Conservation (phyloP, 352 stramenopile species). For the Phytophthora vignae region DNA sequence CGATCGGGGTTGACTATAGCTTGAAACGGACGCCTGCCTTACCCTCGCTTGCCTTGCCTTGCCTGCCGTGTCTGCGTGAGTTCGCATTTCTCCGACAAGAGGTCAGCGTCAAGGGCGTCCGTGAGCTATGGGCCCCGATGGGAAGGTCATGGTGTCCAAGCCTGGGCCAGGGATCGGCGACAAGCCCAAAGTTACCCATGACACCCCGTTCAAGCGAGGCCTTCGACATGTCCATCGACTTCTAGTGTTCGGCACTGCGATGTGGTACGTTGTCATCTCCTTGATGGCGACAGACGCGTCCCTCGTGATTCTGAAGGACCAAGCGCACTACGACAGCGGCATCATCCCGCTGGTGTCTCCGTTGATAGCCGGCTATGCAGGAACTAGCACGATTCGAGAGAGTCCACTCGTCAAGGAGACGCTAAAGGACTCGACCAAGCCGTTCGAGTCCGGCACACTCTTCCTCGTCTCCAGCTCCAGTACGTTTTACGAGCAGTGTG, state of each 20-base stretch:
- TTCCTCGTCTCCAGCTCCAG: conserved; percentile 38
- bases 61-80: neutral
- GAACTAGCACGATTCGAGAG: conserved; percentile 37
- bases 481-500: conserved; percentile 31
- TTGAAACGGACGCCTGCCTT: conserved; percentile 29
- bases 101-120: neutral
- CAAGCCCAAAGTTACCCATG: conserved; percentile 6
- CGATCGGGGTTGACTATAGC: conserved; percentile 7
- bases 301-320: conserved; percentile 33
- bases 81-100: conserved; percentile 6
- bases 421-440: conserved; percentile 38
- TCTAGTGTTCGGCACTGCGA: conserved; percentile 31
- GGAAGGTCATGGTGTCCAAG: conserved; percentile 27
- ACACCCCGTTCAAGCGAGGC: conserved; percentile 26
- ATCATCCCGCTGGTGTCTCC: conserved; percentile 10
- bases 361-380: conserved; percentile 43
- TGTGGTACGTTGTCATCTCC: conserved; percentile 44
- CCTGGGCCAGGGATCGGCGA: conserved; percentile 7
- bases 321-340: conserved; percentile 20
- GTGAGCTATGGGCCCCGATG: conserved; percentile 19
- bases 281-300: conserved; percentile 35
- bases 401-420: conserved; percentile 38
- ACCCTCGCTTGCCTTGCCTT: too few species aligned
- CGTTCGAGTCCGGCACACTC: conserved; percentile 36
- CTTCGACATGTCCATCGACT: conserved; percentile 28